These are phyloP conservation scores for Rhytidiadelphus loreus DNA, from an alignment of 225 moss, liverwort and hornwort species.

Conservation along the genomic window DNA sequence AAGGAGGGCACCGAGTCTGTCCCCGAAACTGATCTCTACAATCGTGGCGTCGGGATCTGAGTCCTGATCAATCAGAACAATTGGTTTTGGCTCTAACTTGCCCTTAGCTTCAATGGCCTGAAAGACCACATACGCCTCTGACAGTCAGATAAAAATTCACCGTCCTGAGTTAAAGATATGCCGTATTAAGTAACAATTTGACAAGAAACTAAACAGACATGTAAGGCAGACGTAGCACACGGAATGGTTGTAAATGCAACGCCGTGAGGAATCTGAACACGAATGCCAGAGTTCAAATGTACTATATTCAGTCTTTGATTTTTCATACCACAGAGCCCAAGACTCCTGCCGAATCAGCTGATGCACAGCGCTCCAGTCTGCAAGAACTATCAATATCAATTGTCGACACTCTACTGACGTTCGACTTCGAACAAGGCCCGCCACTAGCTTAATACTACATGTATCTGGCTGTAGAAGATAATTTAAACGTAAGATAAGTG, in stretches of 20 bases:
- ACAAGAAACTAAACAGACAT: background rate
- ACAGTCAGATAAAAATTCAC: background rate
- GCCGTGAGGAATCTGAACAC: background rate
- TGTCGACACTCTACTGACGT: background rate
- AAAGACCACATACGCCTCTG: background rate
- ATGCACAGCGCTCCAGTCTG: constrained; percentile 8
- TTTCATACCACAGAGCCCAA: constrained; percentile 1
- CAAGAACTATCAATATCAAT: background rate
- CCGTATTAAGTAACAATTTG: background rate
- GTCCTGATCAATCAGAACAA: constrained; percentile 74
- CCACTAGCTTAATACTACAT: background rate
- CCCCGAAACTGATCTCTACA: constrained; percentile 80
- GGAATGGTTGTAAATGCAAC: background rate
- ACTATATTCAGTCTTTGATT: background rate
- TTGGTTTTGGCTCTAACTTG: constrained; percentile 39
- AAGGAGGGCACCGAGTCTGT: constrained; percentile 80
- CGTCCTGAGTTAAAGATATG: background rate
- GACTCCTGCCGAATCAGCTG: constrained; percentile 11
- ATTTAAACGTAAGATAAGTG: background rate
- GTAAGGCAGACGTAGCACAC: background rate
- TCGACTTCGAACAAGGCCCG: background rate
- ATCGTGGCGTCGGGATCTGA: constrained; percentile 56
- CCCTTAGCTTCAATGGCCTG: constrained; percentile 10
- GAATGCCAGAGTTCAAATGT: background rate
- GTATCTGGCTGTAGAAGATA: background rate